Percentiles rank a stretch among this genome's conserved stretches.
These are phyloP conservation scores for Globisporangium radiosum DNA, from an alignment of 352 stramenopile species.

Conservation along the genomic window DNA sequence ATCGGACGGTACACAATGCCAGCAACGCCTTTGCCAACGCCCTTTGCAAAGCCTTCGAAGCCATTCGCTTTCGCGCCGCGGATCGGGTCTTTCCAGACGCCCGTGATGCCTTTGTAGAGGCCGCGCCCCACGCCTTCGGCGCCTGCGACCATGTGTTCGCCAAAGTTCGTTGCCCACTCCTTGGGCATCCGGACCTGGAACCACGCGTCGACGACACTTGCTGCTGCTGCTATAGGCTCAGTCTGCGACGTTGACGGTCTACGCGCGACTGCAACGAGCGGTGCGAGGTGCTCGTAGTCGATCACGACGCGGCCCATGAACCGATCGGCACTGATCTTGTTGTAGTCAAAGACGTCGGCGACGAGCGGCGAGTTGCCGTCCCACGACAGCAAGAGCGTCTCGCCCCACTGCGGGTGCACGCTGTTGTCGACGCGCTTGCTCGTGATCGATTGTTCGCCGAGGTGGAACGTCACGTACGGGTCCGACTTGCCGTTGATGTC, in stretches of 20 bases:
- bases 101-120: slow-evolving; percentile 64
- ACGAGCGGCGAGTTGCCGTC: slow-evolving; percentile 58
- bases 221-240: neutral
- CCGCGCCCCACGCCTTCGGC: slow-evolving; percentile 64
- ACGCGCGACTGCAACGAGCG: slow-evolving; percentile 17
- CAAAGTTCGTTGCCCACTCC: slow-evolving; percentile 72
- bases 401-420: slow-evolving; percentile 57
- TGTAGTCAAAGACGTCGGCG: slow-evolving; percentile 67
- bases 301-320: slow-evolving; percentile 61
- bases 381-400: slow-evolving; percentile 78
- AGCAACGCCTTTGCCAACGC: slow-evolving; percentile 56
- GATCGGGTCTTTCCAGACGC: slow-evolving; percentile 77
- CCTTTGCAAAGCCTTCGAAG: slow-evolving; percentile 68
- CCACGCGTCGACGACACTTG: slow-evolving; percentile 32
- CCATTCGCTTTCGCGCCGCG: slow-evolving; percentile 66
- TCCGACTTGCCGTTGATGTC: slow-evolving; percentile 78
- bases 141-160: slow-evolving; percentile 73
- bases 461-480: slow-evolving; percentile 68
- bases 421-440: slow-evolving; percentile 65
- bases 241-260: neutral
- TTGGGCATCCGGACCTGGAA: slow-evolving; percentile 52
- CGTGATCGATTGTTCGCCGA: slow-evolving; percentile 66
- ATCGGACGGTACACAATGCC: slow-evolving; percentile 69
- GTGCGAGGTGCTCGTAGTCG: slow-evolving; percentile 26
- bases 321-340: slow-evolving; percentile 56